Conservation (phyloP, 2,329 filamentous ascomycete species). For the Microdochium paspali region DNA sequence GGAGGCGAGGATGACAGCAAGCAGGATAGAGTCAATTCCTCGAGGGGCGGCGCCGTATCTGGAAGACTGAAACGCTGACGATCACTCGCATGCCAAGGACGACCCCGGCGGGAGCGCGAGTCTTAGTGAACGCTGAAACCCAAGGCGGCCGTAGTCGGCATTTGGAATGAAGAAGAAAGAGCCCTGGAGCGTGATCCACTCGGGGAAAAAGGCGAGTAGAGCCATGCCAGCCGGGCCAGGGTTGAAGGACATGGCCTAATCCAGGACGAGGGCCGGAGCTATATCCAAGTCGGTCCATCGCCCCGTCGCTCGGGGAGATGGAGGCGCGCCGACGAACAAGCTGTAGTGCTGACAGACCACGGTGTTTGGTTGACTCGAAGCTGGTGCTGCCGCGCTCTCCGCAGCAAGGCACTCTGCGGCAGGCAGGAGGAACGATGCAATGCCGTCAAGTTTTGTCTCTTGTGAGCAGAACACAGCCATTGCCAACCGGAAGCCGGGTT, state of each 20-base stretch:
- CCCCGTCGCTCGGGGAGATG: neutral
- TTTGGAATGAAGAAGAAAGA: neutral
- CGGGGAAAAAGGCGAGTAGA: neutral
- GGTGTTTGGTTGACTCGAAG: neutral
- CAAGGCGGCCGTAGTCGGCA: no score
- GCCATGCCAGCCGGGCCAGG: no score
- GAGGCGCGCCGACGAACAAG: neutral
- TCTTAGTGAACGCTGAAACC: no score
- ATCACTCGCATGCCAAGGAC: no score
- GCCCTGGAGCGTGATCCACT: neutral
- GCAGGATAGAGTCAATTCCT: neutral
- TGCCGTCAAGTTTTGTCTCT: no score
- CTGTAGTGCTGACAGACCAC: neutral
- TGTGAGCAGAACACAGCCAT: no score
- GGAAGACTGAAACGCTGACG: neutral
- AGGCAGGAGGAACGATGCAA: no score
- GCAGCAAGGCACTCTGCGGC: no score
- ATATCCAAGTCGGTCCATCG: neutral
- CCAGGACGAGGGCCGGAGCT: neutral
- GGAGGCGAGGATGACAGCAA: no score
- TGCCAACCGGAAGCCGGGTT: no score
- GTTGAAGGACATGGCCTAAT: neutral
- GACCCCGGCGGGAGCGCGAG: no score
- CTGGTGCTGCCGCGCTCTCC: neutral
- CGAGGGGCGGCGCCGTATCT: neutral